Evolutionary conservation across 1,139 yeast genomes (phyloP), one percentile per base, ranked within the genome.

Genomic region (Geotrichum restrictum): DNA sequence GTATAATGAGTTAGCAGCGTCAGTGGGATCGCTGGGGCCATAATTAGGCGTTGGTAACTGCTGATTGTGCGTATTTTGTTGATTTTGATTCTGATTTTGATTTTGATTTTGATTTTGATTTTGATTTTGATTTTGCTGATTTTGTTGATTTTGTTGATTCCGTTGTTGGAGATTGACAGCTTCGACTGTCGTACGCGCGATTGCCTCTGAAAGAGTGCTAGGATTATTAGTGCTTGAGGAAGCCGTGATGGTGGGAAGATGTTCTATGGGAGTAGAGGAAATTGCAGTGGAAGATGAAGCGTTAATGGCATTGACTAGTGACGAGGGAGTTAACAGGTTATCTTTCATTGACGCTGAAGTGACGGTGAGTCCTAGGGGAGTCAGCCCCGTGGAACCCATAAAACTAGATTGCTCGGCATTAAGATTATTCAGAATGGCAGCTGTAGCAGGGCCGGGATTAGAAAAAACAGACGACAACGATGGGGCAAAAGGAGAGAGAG

Each of bases 361-460:
- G 3, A 34, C 38, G 18, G 47, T 34, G 21, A 45, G 40, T 5
- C 51, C 55, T 6, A 55, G 40, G 3, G 54, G 54, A 7, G 57
- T 51, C 3, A 54, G 45, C 5, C 57, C 57, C 3, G 57, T 45
- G 2, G 54, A 44, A 1, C 54, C 54, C 32, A 47, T 39, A n/a
- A 39, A 22, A 3, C 37, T 8, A 4, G 48, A 38, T 14, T 48
- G 48, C 8, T 56, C 60, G 16, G 49, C 53, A 11, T 57, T 53
- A 18, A 68, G 57, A 11, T 70, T 70, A 11, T 70, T 70, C 31
- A 69, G 58, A 24, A 69, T 59, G 16, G 70, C 70, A 10, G 71
- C 72, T 7, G 73, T 68, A 8, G 67, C 64, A 2, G 73, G 73
- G 13, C 69, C 69, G 1, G 72, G 71, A n/a, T 65, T 65, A 13